Conservation (phyloP, 257 asterid species). For the Ajuga chamaepitys region DNA sequence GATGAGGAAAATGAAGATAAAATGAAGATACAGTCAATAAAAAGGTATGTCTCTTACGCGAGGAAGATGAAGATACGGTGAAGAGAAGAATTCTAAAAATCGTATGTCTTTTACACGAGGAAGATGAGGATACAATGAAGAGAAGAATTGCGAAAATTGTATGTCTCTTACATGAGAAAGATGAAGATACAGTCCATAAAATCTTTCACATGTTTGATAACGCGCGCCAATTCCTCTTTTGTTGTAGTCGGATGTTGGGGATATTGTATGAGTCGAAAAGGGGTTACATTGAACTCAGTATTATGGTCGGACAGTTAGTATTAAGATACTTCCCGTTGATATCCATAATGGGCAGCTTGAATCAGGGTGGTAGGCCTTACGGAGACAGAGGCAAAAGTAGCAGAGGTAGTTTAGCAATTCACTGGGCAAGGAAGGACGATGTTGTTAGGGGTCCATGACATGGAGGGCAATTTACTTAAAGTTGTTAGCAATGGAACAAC, state of each 20-base stretch:
- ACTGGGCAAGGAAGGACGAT: slow-evolving; percentile 51
- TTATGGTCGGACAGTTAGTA: slow-evolving; percentile 85
- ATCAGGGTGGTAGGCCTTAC: slow-evolving; percentile 56
- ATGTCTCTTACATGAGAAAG: too few relatives aligned
- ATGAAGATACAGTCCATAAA: too few relatives aligned
- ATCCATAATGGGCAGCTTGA: slow-evolving; percentile 87
- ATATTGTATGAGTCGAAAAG: slow-evolving; percentile 76
- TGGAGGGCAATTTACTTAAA: slow-evolving; percentile 87
- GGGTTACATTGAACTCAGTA: slow-evolving; percentile 82
- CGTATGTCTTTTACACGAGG: too few relatives aligned
- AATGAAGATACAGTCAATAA: too few relatives aligned
- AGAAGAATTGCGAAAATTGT: too few relatives aligned
- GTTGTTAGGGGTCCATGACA: slow-evolving; percentile 83
- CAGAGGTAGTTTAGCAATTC: slow-evolving; percentile 51
- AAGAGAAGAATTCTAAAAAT: too few relatives aligned
- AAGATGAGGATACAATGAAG: too few relatives aligned
- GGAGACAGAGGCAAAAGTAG: slow-evolving; percentile 56
- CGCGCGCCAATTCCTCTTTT: slow-evolving; percentile 83
- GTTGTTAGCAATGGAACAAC: slow-evolving; percentile 81
- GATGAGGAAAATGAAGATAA: too few relatives aligned
- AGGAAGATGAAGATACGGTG: too few relatives aligned
- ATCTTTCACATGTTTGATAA: slow-evolving; percentile 85
- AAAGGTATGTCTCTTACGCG: too few relatives aligned
- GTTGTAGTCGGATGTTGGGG: slow-evolving; percentile 87
- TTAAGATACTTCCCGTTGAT: slow-evolving; percentile 89